Conservation (phyloP, 305 asterid species). For the Fraxinus sp. region DNA sequence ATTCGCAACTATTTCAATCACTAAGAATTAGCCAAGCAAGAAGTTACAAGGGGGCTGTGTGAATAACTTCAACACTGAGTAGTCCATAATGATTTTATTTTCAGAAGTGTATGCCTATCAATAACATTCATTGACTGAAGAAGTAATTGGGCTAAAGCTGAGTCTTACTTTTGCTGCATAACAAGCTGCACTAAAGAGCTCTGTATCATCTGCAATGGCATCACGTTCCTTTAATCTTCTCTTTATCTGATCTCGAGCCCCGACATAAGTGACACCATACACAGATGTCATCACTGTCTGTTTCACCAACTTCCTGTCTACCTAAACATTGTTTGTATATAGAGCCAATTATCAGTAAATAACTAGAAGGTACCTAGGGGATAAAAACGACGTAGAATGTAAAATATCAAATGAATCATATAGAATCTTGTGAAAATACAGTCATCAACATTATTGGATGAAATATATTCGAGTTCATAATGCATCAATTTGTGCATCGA, state of each 20-base stretch:
- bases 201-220: conserved; percentile 53
- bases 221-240: conserved; percentile 70
- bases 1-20: conserved; percentile 7
- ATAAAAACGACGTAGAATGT: not conserved
- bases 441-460: conserved; percentile 1
- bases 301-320: conserved; percentile 82
- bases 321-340: conserved; percentile 40
- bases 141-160: conserved; percentile 13
- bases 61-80: not conserved
- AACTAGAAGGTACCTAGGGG: conserved; percentile 3
- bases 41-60: not conserved
- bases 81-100: not conserved
- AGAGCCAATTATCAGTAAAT: conserved; percentile 12
- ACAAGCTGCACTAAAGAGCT: conserved; percentile 69
- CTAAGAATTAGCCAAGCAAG: conserved; percentile 12
- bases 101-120: not conserved
- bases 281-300: conserved; percentile 95
- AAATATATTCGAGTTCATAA: conserved; percentile 12
- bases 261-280: conserved; percentile 82
- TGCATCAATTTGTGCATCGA: conserved; percentile 1
- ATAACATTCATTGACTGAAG: conserved; percentile 4
- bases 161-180: conserved; percentile 78
- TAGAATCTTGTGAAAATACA: not conserved
- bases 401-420: conserved; percentile 16
- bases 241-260: conserved; percentile 85